A percentile compares a stretch with the other conserved stretches of the same genome.
phyloP scores from a whole-genome alignment of 352 stramenopile species.

The Globisporangium acanthophoron region DNA sequence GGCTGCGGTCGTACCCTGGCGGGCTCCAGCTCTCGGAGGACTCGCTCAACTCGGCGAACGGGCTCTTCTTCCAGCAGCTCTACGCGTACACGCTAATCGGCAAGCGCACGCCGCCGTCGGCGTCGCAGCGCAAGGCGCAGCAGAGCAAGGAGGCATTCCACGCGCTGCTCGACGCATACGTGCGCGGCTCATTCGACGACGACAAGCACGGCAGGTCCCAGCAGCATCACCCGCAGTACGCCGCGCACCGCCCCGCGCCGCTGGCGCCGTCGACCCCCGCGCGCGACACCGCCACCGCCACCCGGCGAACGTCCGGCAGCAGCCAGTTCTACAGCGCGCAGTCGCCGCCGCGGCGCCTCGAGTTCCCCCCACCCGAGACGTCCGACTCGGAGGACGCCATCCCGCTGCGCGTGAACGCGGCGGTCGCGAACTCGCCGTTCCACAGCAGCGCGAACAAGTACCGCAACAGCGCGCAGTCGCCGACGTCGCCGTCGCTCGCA shows the following conservation, averaged over 20 bases:
- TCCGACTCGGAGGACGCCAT: conserved; percentile 50
- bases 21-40: conserved; percentile 42
- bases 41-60: conserved; percentile 58
- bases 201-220: conserved; percentile 4
- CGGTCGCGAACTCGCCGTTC: conserved; percentile 11
- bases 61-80: conserved; percentile 81
- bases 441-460: conserved; percentile 6
- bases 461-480: conserved; percentile 3
- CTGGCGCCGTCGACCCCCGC: conserved; percentile 3
- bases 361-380: conserved; percentile 18
- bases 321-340: conserved; percentile 5
- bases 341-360: conserved; percentile 8
- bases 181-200: conserved; percentile 59
- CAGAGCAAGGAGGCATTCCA: conserved; percentile 62
- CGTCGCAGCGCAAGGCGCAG: conserved; percentile 43
- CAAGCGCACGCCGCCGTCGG: conserved; percentile 39
- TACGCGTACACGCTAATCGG: conserved; percentile 79
- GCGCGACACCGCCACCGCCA: conserved; percentile 1
- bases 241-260: conserved; percentile 4
- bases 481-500: conserved; percentile 16
- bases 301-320: not conserved
- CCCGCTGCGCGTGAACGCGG: conserved; percentile 11
- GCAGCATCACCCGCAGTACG: conserved; percentile 8
- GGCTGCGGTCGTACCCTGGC: conserved; percentile 59
- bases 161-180: conserved; percentile 58